Conservation (phyloP, 2,329 filamentous ascomycete genomes). For the Pyrenophora seminiperda region DNA sequence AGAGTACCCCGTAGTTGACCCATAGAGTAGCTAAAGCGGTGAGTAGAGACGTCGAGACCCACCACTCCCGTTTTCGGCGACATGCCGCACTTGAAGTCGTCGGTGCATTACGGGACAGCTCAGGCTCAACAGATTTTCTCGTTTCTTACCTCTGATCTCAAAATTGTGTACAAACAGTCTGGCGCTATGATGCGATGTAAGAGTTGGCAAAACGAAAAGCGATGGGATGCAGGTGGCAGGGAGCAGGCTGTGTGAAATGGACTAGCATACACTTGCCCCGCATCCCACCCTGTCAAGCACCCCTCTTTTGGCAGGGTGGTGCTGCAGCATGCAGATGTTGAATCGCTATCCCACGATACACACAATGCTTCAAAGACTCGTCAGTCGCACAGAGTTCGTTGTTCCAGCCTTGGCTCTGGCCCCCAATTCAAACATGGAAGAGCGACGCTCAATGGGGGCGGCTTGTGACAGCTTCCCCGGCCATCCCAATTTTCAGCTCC, state of each 20-base stretch:
- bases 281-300: background rate
- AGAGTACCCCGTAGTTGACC: background rate
- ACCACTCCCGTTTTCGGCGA: slow-evolving; percentile 5
- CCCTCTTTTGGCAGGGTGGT: background rate
- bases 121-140: slow-evolving; percentile 1
- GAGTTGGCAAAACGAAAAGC: background rate
- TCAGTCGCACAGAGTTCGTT: background rate
- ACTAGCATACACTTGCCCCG: slow-evolving; percentile 2
- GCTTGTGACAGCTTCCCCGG: slow-evolving; percentile 19
- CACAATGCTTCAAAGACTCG: background rate
- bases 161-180: background rate
- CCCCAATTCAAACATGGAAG: slow-evolving; percentile 18
- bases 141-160: background rate
- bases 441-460: slow-evolving; percentile 15
- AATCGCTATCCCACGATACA: background rate
- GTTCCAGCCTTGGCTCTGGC: slow-evolving; percentile 11
- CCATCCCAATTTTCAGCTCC: slow-evolving; percentile 25
- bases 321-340: background rate
- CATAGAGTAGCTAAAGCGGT: slow-evolving; percentile 10
- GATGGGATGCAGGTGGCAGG: slow-evolving; percentile 1
- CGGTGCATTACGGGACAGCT: slow-evolving; percentile 5
- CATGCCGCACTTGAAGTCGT: background rate
- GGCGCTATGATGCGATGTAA: slow-evolving; percentile 11
- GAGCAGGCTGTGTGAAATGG: slow-evolving; percentile 1
- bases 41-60: slow-evolving; percentile 8